Conservation (phyloP, 352 stramenopile genomes). For the Pythium myriotylum region DNA sequence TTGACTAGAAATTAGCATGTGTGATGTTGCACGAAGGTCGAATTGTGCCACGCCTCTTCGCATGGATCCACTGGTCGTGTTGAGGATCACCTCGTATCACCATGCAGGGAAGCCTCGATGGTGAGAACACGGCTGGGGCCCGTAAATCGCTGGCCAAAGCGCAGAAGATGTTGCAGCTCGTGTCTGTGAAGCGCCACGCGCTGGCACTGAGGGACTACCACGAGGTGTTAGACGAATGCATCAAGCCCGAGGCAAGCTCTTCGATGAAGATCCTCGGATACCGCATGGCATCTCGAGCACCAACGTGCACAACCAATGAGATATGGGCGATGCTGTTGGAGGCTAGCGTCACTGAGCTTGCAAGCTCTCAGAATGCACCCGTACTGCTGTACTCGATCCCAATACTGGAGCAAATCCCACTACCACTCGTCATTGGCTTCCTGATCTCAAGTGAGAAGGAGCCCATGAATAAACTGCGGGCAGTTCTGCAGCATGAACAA, state of each 20-base stretch:
- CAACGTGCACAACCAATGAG: constrained; percentile 61
- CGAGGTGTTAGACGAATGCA: constrained; percentile 67
- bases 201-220: constrained; percentile 64
- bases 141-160: constrained; percentile 60
- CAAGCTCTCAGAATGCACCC: constrained; percentile 58
- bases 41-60: too few species aligned
- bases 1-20: too few species aligned
- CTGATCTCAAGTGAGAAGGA: constrained; percentile 67
- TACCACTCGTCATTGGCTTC: constrained; percentile 64
- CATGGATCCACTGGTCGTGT: too few species aligned
- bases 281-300: constrained; percentile 56
- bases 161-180: constrained; percentile 65
- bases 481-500: constrained; percentile 68
- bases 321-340: constrained; percentile 70
- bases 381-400: constrained; percentile 55
- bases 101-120: constrained; percentile 52
- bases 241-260: constrained; percentile 61
- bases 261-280: constrained; percentile 73
- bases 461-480: constrained; percentile 77
- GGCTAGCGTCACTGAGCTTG: constrained; percentile 63
- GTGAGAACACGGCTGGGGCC: constrained; percentile 43
- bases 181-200: constrained; percentile 49
- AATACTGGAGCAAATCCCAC: constrained; percentile 57
- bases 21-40: too few species aligned
- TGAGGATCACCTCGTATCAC: neutral